These are phyloP conservation scores for Hordeum marinum DNA, from an alignment of 176 grass and related monocot genomes.

Conservation along the genomic window DNA sequence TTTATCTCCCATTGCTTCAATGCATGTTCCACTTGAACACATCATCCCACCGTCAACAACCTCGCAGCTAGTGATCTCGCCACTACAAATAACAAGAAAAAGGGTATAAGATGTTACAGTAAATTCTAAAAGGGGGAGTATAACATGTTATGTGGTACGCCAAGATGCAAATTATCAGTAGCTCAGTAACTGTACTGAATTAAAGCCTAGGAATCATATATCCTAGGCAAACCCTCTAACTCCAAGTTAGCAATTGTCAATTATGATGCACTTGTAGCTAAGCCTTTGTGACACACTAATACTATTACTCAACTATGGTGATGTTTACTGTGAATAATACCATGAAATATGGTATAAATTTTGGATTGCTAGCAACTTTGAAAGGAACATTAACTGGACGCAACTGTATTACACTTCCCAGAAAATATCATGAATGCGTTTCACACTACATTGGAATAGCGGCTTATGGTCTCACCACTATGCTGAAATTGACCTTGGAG, in stretches of 20 bases:
- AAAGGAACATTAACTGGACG: background rate
- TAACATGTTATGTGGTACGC: background rate
- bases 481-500: background rate
- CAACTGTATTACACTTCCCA: background rate
- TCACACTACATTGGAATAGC: background rate
- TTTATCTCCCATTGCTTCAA: slow-evolving; percentile 97
- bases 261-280: background rate
- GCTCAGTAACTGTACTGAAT: background rate
- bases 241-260: background rate
- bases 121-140: background rate
- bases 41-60: slow-evolving; percentile 87
- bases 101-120: background rate
- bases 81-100: slow-evolving; percentile 33
- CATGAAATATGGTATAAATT: background rate
- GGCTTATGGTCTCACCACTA: background rate
- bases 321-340: background rate
- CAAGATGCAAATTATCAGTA: background rate
- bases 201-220: background rate
- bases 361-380: background rate
- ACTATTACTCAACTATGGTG: background rate
- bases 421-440: background rate
- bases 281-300: background rate
- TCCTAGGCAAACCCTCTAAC: background rate
- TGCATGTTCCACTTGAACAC: slow-evolving; percentile 75
- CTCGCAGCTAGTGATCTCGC: slow-evolving; percentile 75